Conservation (phyloP, 768 basidiomycete genomes). For the Boletus tomentosulus region DNA sequence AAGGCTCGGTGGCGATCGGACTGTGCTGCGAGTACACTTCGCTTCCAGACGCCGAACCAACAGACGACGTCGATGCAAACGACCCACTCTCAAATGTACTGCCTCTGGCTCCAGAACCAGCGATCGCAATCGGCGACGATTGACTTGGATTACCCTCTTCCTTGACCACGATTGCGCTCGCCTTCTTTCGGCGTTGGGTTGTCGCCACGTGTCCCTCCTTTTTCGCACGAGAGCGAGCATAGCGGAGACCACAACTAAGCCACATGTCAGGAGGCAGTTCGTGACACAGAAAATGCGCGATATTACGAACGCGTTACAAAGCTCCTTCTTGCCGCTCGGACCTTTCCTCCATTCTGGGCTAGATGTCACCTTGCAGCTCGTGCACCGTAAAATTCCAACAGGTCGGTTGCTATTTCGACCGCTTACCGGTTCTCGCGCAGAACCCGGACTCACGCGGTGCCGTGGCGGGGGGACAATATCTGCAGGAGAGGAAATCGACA, state of each 20-base stretch:
- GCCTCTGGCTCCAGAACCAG: slow-evolving; percentile 46
- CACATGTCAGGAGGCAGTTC: slow-evolving; percentile 20
- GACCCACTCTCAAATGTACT: slow-evolving; percentile 47
- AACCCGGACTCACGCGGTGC: slow-evolving; percentile 51
- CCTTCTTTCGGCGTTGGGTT: slow-evolving; percentile 52
- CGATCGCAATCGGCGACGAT: slow-evolving; percentile 36
- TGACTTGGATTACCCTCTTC: slow-evolving; percentile 26
- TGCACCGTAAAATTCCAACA: slow-evolving; percentile 65
- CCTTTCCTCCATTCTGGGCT: slow-evolving; percentile 94
- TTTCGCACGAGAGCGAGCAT: slow-evolving; percentile 84
- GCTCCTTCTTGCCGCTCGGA: slow-evolving; percentile 84
- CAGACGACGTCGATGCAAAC: slow-evolving; percentile 42
- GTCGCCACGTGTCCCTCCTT: slow-evolving; percentile 63
- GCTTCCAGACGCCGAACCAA: slow-evolving; percentile 54
- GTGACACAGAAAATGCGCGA: slow-evolving; percentile 11
- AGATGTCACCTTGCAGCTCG: slow-evolving; percentile 74
- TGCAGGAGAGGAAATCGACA: slow-evolving; percentile 30
- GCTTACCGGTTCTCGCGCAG: slow-evolving; percentile 43
- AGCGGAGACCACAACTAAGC: slow-evolving; percentile 75
- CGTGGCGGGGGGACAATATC: slow-evolving; percentile 56
- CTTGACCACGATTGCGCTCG: slow-evolving; percentile 23
- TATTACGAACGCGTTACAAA: slow-evolving; percentile 82
- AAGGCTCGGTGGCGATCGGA: slow-evolving; percentile 41
- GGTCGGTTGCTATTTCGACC: slow-evolving; percentile 57
- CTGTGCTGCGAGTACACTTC: slow-evolving; percentile 51